Evolutionary conservation across 345 rosid genomes (phyloP).

Genomic region (Viola odorata): DNA sequence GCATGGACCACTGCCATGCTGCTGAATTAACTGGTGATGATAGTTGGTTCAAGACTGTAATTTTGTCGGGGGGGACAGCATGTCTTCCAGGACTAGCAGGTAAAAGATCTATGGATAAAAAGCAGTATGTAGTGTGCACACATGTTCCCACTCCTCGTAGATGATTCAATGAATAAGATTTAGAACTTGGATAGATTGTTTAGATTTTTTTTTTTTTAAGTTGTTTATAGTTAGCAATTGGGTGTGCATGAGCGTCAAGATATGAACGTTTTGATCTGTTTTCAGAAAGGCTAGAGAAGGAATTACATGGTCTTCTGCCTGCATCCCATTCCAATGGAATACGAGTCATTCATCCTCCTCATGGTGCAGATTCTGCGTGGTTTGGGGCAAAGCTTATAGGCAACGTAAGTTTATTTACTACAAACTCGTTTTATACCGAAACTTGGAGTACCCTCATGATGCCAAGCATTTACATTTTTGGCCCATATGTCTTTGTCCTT

Average conservation of each 20-base stretch:
- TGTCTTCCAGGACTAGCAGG: slow-evolving; percentile 89
- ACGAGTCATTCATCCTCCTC: slow-evolving; percentile 65
- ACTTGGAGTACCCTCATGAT: neutral
- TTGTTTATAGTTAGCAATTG: too few species aligned
- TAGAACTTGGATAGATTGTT: neutral
- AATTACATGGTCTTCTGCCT: slow-evolving; percentile 53
- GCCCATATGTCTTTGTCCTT: too few species aligned
- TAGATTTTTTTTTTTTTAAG: too few species aligned
- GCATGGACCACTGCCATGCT: slow-evolving; percentile 87
- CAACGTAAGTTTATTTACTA: slow-evolving; percentile 51
- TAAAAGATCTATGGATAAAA: too few species aligned
- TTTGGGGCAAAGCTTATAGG: slow-evolving; percentile 77
- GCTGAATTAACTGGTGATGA: slow-evolving; percentile 59
- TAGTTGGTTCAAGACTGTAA: slow-evolving; percentile 88
- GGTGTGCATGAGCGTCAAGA: neutral
- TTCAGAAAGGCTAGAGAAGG: slow-evolving; percentile 80
- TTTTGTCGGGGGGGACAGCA: slow-evolving; percentile 73
- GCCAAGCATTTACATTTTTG: too few species aligned
- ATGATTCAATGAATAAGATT: neutral
- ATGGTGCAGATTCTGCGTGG: slow-evolving; percentile 79
- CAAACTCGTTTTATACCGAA: neutral
- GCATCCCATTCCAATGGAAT: slow-evolving; percentile 50
- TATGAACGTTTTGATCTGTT: slow-evolving; percentile 8
- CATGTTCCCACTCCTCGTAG: neutral
- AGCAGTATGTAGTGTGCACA: too few species aligned